Conservation (phyloP, 106 monocot genomes). For the Acanthochlamys bracteata region DNA sequence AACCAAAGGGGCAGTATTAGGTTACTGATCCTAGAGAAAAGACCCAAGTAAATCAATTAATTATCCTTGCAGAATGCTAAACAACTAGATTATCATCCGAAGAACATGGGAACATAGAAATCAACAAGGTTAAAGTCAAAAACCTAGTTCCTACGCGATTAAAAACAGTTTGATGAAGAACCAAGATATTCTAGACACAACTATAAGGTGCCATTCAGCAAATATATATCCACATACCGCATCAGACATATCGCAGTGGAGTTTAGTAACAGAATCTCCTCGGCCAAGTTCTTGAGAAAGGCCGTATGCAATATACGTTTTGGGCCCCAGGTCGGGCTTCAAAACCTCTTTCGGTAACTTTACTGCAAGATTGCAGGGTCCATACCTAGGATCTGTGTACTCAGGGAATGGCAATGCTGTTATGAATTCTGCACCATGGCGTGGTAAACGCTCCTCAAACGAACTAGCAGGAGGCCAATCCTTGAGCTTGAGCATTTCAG, state of each 20-base stretch:
- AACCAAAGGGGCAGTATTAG: too few species aligned
- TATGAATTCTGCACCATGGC: constrained; percentile 89
- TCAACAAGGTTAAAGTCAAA: too few species aligned
- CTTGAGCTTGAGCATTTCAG: constrained; percentile 93
- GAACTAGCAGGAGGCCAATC: constrained; percentile 87
- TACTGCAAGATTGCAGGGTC: constrained; percentile 69
- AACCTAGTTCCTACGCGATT: too few species aligned
- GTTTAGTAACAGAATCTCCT: constrained; percentile 98
- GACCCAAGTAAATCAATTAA: too few species aligned
- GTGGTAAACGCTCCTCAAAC: constrained; percentile 80
- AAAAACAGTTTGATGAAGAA: too few species aligned
- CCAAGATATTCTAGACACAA: neutral
- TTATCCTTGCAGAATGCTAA: too few species aligned
- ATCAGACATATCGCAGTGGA: constrained; percentile 98
- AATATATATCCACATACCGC: constrained; percentile 41
- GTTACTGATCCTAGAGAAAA: too few species aligned
- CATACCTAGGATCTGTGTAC: constrained; percentile 79
- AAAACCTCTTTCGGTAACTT: constrained; percentile 51
- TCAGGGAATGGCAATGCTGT: constrained; percentile 75
- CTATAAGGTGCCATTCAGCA: neutral
- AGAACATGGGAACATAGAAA: too few species aligned
- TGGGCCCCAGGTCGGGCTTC: constrained; percentile 91
- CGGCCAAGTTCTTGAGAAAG: constrained; percentile 59
- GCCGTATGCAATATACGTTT: constrained; percentile 96
- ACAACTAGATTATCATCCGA: too few species aligned